Percentiles rank a stretch among this genome's conserved stretches.
phyloP scores from a whole-genome alignment of 1,139 yeast species.

The Taphrina betulina region DNA sequence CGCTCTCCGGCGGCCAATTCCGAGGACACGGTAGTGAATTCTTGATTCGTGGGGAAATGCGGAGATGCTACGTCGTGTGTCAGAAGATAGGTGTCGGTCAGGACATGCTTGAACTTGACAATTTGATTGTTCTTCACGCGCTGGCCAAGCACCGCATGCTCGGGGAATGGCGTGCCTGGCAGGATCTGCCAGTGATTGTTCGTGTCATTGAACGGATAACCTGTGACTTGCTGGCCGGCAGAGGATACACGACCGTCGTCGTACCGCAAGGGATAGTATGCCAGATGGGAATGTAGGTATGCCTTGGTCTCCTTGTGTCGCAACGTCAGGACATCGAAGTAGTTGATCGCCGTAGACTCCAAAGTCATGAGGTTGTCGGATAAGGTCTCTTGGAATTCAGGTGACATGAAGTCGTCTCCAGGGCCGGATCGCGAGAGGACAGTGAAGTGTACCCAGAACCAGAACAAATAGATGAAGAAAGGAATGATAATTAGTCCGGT shows the following conservation, averaged over 20 bases:
- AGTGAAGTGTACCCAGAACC: constrained; percentile 91
- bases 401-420: constrained; percentile 90
- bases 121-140: constrained; percentile 61
- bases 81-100: constrained; percentile 71
- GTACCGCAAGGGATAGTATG: constrained; percentile 79
- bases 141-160: constrained; percentile 48
- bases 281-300: constrained; percentile 74
- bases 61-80: constrained; percentile 99
- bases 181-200: constrained; percentile 86
- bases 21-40: constrained; percentile 68
- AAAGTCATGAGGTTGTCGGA: constrained; percentile 76
- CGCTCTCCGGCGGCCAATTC: constrained; percentile 60
- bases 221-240: constrained; percentile 92
- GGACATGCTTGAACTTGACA: constrained; percentile 77
- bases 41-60: constrained; percentile 82
- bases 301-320: constrained; percentile 75
- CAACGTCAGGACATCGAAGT: constrained; percentile 70
- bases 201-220: constrained; percentile 56
- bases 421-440: constrained; percentile 85
- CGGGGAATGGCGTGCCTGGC: constrained; percentile 56
- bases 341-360: constrained; percentile 70
- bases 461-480: constrained; percentile 74
- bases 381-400: constrained; percentile 88
- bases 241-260: constrained; percentile 96
- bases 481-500: constrained; percentile 76